Conservation (phyloP, 2,329 filamentous ascomycete genomes). For the Trichophyton benhamiae region DNA sequence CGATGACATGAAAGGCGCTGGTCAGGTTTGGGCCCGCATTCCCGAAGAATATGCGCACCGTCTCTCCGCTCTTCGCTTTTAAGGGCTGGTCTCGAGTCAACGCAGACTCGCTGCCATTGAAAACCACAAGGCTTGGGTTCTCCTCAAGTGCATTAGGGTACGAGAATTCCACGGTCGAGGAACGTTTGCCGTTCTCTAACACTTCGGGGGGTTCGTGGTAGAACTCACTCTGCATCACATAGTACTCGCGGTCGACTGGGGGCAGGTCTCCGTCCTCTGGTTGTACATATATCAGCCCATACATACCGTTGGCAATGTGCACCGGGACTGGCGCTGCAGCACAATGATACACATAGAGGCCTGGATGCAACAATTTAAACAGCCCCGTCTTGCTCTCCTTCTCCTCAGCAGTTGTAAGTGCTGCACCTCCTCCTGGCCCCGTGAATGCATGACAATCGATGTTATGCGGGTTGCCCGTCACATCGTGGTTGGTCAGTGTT, state of each 20-base stretch:
- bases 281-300: slow-evolving; percentile 28
- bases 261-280: slow-evolving; percentile 22
- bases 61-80: slow-evolving; percentile 21
- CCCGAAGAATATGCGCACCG: slow-evolving; percentile 26
- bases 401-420: slow-evolving; percentile 24
- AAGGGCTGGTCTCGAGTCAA: slow-evolving; percentile 22
- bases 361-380: slow-evolving; percentile 22
- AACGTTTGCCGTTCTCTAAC: slow-evolving; percentile 21
- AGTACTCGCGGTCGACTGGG: slow-evolving; percentile 25
- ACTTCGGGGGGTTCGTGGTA: slow-evolving; percentile 27
- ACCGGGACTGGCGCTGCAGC: slow-evolving; percentile 27
- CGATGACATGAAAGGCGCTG: slow-evolving; percentile 25
- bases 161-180: slow-evolving; percentile 23
- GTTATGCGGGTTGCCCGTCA: slow-evolving; percentile 26
- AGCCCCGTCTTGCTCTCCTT: slow-evolving; percentile 23
- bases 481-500: slow-evolving; percentile 23
- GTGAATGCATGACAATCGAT: slow-evolving; percentile 27
- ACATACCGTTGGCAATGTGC: slow-evolving; percentile 30
- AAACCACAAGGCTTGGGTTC: slow-evolving; percentile 22
- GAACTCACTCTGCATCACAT: slow-evolving; percentile 29
- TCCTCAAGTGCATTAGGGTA: slow-evolving; percentile 25
- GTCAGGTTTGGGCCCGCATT: slow-evolving; percentile 26
- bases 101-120: slow-evolving; percentile 25
- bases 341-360: slow-evolving; percentile 26
- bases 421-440: slow-evolving; percentile 24